phyloP scores from a whole-genome alignment of 2,329 filamentous ascomycete species.

The Diplocarpon mali region DNA sequence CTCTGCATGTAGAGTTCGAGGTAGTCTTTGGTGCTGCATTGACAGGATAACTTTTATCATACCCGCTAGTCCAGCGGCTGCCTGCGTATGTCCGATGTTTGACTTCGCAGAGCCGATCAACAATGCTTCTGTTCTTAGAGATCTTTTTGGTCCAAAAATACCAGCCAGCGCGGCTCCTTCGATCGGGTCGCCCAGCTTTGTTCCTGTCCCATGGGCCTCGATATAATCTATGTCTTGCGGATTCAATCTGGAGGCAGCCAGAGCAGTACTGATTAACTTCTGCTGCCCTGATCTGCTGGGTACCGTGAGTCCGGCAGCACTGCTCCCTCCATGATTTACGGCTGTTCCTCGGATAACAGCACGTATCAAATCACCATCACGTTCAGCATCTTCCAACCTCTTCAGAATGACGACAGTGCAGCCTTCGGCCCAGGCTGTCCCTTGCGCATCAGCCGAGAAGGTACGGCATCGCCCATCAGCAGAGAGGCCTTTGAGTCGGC shows the following conservation, averaged over 20 bases:
- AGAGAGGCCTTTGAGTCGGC: background rate
- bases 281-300: constrained; percentile 68
- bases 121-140: constrained; percentile 32
- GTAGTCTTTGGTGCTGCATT: background rate
- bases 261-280: constrained; percentile 53
- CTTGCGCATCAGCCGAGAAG: constrained; percentile 36
- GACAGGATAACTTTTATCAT: constrained; percentile 19
- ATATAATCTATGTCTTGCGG: constrained; percentile 69
- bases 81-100: constrained; percentile 26
- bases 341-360: constrained; percentile 53
- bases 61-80: constrained; percentile 18
- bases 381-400: constrained; percentile 34
- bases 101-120: constrained; percentile 50
- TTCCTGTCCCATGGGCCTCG: constrained; percentile 82
- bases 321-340: constrained; percentile 72
- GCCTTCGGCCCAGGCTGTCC: constrained; percentile 41
- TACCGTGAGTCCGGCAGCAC: constrained; percentile 64
- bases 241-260: constrained; percentile 61
- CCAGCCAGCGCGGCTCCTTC: constrained; percentile 67
- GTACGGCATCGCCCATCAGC: constrained; percentile 32
- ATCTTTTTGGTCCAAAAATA: constrained; percentile 43
- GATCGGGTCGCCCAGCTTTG: constrained; percentile 67
- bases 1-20: background rate
- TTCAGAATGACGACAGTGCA: constrained; percentile 38
- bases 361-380: constrained; percentile 37